phyloP scores from a whole-genome alignment of 352 stramenopile genomes.

The Pythium insidiosum region DNA sequence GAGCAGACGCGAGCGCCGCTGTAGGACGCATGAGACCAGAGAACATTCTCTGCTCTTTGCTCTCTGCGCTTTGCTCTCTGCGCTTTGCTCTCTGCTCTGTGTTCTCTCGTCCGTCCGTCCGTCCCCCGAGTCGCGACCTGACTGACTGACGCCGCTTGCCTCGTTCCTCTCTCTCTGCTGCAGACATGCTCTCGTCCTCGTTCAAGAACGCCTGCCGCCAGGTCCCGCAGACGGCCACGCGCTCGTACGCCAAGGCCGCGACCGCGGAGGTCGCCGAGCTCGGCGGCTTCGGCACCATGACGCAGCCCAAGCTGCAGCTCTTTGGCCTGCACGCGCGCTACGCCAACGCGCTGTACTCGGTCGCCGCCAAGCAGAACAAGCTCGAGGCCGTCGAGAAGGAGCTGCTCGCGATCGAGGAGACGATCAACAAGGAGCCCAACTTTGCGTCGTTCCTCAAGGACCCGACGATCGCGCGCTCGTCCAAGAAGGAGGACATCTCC shows the following conservation, averaged over 20 bases:
- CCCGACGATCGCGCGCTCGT: slow-evolving; percentile 91
- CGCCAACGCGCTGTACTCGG: slow-evolving; percentile 95
- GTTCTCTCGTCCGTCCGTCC: no score
- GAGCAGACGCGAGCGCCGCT: no score
- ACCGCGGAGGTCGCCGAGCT: slow-evolving; percentile 55
- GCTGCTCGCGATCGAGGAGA: slow-evolving; percentile 75
- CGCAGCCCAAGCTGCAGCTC: slow-evolving; percentile 90
- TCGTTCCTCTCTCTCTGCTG: neutral
- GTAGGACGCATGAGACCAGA: no score
- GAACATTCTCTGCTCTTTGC: no score
- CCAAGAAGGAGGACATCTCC: slow-evolving; percentile 92
- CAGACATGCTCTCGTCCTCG: slow-evolving; percentile 61
- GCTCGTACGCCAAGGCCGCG: slow-evolving; percentile 29
- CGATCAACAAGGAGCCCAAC: slow-evolving; percentile 79
- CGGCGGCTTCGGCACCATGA: slow-evolving; percentile 71
- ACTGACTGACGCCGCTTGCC: neutral
- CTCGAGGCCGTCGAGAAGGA: slow-evolving; percentile 84
- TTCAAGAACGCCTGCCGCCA: slow-evolving; percentile 60
- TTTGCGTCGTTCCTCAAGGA: slow-evolving; percentile 95
- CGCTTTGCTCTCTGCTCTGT: no score
- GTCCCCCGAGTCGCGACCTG: no score
- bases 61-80: no score
- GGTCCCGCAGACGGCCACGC: slow-evolving; percentile 23
- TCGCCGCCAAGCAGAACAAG: slow-evolving; percentile 86
- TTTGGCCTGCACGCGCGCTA: slow-evolving; percentile 95